phyloP scores from a whole-genome alignment of 352 stramenopile species.

The Pseudoperonospora humuli region DNA sequence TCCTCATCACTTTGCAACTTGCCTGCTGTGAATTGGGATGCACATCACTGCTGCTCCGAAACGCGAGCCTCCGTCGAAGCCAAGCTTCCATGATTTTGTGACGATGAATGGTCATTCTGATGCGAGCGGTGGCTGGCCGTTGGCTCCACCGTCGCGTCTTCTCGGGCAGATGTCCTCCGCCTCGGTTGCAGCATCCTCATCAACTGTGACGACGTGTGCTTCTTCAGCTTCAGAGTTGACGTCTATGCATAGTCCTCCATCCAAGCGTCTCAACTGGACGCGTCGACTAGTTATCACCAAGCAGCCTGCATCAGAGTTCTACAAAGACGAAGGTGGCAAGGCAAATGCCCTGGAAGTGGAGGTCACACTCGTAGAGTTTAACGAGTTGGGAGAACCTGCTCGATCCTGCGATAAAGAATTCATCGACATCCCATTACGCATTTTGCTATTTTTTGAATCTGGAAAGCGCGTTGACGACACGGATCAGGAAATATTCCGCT shows the following conservation, averaged over 20 bases:
- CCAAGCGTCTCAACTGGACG: slow-evolving; percentile 49
- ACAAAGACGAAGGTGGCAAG: slow-evolving; percentile 86
- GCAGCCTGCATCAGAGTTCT: slow-evolving; percentile 79
- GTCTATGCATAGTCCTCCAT: slow-evolving; percentile 1
- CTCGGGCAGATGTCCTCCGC: slow-evolving; percentile 14
- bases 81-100: slow-evolving; percentile 11
- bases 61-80: slow-evolving; percentile 9
- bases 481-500: slow-evolving; percentile 83
- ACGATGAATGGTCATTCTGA: slow-evolving; percentile 2
- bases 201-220: slow-evolving; percentile 1
- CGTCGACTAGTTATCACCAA: slow-evolving; percentile 78
- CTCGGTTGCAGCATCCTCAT: slow-evolving; percentile 5
- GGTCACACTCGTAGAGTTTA: slow-evolving; percentile 76
- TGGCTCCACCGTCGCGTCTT: slow-evolving; percentile 8
- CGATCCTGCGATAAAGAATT: slow-evolving; percentile 67
- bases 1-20: slow-evolving; percentile 25
- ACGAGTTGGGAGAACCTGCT: slow-evolving; percentile 52
- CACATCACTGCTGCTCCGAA: slow-evolving; percentile 24
- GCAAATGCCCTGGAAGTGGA: slow-evolving; percentile 74
- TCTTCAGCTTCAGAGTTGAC: slow-evolving; percentile 5
- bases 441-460: slow-evolving; percentile 79
- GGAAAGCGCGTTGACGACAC: slow-evolving; percentile 77
- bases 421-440: slow-evolving; percentile 70
- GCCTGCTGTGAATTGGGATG: slow-evolving; percentile 13
- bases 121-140: slow-evolving; percentile 12